These are phyloP conservation scores for Claviceps pazoutovae DNA, from an alignment of 2,329 filamentous ascomycete species.

Conservation along the genomic window DNA sequence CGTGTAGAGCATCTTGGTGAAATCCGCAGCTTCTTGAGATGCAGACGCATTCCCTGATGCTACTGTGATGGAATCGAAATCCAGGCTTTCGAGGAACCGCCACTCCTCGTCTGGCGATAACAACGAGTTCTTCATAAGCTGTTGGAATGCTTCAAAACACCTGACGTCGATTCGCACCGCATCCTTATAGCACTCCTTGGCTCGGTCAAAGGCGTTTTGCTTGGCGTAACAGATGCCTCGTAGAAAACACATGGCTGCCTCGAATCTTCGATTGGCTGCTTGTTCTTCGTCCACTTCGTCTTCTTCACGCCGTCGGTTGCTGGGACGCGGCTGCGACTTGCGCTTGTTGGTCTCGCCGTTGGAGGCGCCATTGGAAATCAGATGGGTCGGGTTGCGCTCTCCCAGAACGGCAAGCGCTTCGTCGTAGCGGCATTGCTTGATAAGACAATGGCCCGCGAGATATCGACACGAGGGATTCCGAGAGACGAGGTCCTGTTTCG, in stretches of 20 bases:
- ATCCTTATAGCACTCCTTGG: slow-evolving; percentile 97
- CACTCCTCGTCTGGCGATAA: slow-evolving; percentile 84
- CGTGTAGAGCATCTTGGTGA: slow-evolving; percentile 91
- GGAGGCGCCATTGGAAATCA: slow-evolving; percentile 53
- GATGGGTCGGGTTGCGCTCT: slow-evolving; percentile 84
- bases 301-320: slow-evolving; percentile 19
- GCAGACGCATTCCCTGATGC: slow-evolving; percentile 49
- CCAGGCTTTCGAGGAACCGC: slow-evolving; percentile 72
- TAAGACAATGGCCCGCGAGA: slow-evolving; percentile 82
- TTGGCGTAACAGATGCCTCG: slow-evolving; percentile 90
- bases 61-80: slow-evolving; percentile 72
- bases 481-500: slow-evolving; percentile 66
- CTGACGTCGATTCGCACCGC: slow-evolving; percentile 93
- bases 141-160: slow-evolving; percentile 96
- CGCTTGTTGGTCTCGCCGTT: slow-evolving; percentile 30
- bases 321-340: slow-evolving; percentile 22
- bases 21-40: slow-evolving; percentile 79
- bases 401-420: slow-evolving; percentile 78
- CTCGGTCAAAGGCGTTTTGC: slow-evolving; percentile 91
- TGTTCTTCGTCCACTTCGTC: slow-evolving; percentile 45
- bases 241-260: slow-evolving; percentile 95
- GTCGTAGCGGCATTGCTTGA: slow-evolving; percentile 82
- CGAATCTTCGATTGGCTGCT: slow-evolving; percentile 63
- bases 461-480: slow-evolving; percentile 83
- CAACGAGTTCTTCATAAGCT: slow-evolving; percentile 91